Evolutionary conservation across 169 alveolate species (phyloP), one percentile per base, ranked within the genome.

Genomic region (Cardiosporidium cionae): DNA sequence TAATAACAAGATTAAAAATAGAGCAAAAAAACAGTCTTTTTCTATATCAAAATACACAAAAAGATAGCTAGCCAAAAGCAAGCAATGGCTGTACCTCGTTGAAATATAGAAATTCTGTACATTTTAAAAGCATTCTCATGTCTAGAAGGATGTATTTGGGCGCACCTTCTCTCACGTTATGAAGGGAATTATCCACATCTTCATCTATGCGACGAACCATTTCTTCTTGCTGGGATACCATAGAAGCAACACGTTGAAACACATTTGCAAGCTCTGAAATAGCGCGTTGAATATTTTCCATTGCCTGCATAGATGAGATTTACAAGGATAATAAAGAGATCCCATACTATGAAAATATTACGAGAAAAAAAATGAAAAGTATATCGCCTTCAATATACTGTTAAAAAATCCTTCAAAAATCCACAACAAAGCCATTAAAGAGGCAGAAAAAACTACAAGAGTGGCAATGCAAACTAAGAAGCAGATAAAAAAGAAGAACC

Each of bases 221-320:
- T 34, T 81, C 87, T 44, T 77, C 87, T 68, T 81, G 87, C 29
- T 77, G 81, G 5, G 84, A 35, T 23, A 81, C 81, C 82, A 81
- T 74, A 37, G 80, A 70, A 5, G 87, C 87, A 36, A 81, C 87
- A 52, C 81, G 66, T 27, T 81, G 87, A 58, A 81, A 81, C 0
- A 81, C 78, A 36, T 70, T 80, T 52, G 84, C 87, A 29, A 73
- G 58, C 68, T 82, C 87, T 4, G 83, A 84, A 34, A 82, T 82
- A 52, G 78, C 79, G 32, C 83, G 58, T 72, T 82, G 87, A 22
- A 82, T 84, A 37, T 82, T 82, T 25, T 82, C 87, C 4, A 82
- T 82, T n/a, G 87, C 87, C 80, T 82, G 71, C 52, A 2, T 0
- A 2, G 29, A 69, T n/a, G 37, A 52, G n/a, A n/a, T n/a, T n/a